A percentile compares a stretch with the other conserved stretches of the same genome.
Conservation (phyloP, 1,139 yeast species). For the Scheffersomyces titani region DNA sequence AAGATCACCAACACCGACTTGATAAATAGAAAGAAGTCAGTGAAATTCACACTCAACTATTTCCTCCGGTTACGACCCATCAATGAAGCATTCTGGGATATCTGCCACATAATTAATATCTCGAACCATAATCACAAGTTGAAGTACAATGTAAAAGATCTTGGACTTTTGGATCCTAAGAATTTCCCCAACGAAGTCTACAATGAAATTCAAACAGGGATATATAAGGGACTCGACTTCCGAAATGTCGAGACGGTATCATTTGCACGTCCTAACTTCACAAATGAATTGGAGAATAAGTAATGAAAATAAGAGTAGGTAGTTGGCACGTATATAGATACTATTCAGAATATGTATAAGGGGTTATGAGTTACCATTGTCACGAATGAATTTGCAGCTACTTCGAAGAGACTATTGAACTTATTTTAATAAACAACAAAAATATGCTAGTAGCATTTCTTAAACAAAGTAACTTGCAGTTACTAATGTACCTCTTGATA, state of each 20-base stretch:
- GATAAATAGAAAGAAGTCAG: conserved; percentile 3
- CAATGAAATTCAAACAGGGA: conserved; percentile 26
- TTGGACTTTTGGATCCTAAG: conserved; percentile 45
- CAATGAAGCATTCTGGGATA: conserved; percentile 44
- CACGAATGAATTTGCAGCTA: background rate
- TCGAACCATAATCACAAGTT: conserved; percentile 35
- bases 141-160: conserved; percentile 21
- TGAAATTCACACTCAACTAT: conserved; percentile 7
- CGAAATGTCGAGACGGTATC: conserved; percentile 22
- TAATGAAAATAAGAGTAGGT: background rate
- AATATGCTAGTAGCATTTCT: background rate
- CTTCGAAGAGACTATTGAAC: background rate
- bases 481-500: background rate
- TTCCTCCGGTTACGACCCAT: conserved; percentile 25
- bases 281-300: background rate
- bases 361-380: background rate
- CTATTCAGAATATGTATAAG: background rate
- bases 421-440: too few relatives aligned
- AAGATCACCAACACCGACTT: conserved; percentile 26
- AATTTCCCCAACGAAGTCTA: conserved; percentile 31
- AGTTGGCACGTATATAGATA: background rate
- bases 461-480: too few relatives aligned
- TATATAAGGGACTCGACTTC: conserved; percentile 24
- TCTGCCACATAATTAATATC: conserved; percentile 31
- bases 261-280: conserved; percentile 15